Evolutionary conservation across 495 filamentous ascomycete genomes (phyloP).

Genomic region (Podospora tetraspora): DNA sequence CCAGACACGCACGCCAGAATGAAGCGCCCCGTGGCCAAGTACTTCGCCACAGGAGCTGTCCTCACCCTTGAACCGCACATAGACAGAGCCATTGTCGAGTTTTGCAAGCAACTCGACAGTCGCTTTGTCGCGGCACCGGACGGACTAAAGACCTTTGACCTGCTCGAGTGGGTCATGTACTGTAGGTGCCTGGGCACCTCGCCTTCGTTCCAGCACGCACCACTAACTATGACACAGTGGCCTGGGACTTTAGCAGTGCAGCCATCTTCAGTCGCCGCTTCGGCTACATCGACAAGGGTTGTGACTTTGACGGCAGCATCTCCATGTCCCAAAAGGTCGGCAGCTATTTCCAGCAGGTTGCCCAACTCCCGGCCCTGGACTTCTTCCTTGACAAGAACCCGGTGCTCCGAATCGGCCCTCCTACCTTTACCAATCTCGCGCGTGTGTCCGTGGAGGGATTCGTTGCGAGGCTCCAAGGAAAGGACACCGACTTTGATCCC

Average conservation of each 20-base stretch:
- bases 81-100: slow-evolving; percentile 27
- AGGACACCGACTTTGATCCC: slow-evolving; percentile 16
- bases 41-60: slow-evolving; percentile 30
- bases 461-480: slow-evolving; percentile 13
- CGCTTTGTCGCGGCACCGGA: slow-evolving; percentile 24
- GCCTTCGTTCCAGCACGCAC: not conserved
- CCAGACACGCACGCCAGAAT: slow-evolving; percentile 26
- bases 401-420: slow-evolving; percentile 30
- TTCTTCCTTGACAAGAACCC: slow-evolving; percentile 45
- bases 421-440: slow-evolving; percentile 17
- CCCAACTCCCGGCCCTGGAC: slow-evolving; percentile 46
- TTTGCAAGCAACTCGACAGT: slow-evolving; percentile 31
- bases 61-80: slow-evolving; percentile 33
- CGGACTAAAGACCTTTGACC: slow-evolving; percentile 20
- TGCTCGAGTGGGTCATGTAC: slow-evolving; percentile 33
- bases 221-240: slow-evolving; percentile 1
- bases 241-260: slow-evolving; percentile 30
- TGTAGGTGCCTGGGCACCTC: slow-evolving; percentile 12
- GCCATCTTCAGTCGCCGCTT: slow-evolving; percentile 32
- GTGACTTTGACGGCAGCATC: slow-evolving; percentile 6
- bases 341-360: slow-evolving; percentile 38
- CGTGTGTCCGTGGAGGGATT: slow-evolving; percentile 13
- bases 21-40: slow-evolving; percentile 36
- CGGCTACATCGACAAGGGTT: slow-evolving; percentile 33
- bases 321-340: slow-evolving; percentile 25